Evolutionary conservation across 495 filamentous ascomycete genomes (phyloP), one percentile per base, ranked within the genome.

Genomic region (Xanthoparmelia taractica): DNA sequence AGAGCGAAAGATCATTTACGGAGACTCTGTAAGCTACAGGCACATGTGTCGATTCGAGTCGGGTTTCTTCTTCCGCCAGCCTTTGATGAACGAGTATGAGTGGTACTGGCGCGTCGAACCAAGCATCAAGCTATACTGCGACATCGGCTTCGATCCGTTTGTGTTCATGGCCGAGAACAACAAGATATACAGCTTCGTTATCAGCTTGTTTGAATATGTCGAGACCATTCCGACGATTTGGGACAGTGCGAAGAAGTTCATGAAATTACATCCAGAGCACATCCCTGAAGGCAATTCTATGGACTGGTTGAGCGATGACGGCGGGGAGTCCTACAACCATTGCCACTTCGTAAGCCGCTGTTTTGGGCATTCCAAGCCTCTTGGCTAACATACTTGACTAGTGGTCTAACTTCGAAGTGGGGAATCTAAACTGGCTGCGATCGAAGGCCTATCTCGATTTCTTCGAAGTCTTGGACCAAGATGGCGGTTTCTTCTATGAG

Each of bases 181-280:
- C 65, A 95, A 95, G 77, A 92, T 91, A 72, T 96, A 96, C 79
- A 89, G 88, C 70, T 96, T 95, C 67, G 87, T 91, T 31, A 77
- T 96, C 58, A 93, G 89, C 76, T 70, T 97, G 71, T 96, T 92
- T 74, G 94, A 98, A 75, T 98, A 97, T 74, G 82, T 86, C 36
- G 95, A 96, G 72, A 98, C 94, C 0, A 97, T 98, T 66, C 91
- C 91, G 17, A 96, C 92, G 0, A 82, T 98, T 10, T 98, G 94
- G 94, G 87, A 95, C 65, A 92, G 87, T 69, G 84, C 86, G 65
- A 93, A 93, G 82, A 88, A 87, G 65, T 98, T 96, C 77, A 96
- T 94, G 74, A 83, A 86, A 69, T 81, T 85, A 55, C 82, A 96
- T 73, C 95, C 94, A 0, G 87, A 97, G 75, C 90, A 98, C 70